phyloP scores from a whole-genome alignment of 768 basidiomycete species.

The Tremella mesenterica region DNA sequence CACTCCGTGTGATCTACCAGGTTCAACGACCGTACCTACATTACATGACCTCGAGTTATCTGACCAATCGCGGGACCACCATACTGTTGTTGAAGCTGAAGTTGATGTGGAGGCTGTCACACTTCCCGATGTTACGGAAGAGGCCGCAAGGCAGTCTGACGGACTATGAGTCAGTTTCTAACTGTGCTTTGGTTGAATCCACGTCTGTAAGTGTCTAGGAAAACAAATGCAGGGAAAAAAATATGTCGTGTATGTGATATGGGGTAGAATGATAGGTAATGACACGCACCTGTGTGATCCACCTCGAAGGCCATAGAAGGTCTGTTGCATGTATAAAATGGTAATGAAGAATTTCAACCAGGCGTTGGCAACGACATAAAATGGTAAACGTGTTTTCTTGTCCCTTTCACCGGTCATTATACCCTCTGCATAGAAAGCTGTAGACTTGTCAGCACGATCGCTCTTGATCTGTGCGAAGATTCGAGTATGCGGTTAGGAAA shows the following conservation, averaged over 20 bases:
- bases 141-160: background rate
- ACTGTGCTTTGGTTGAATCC: background rate
- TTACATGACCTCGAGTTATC: background rate
- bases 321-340: slow-evolving; percentile 21
- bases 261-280: background rate
- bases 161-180: background rate
- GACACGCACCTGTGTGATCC: slow-evolving; percentile 5
- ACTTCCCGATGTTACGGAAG: background rate
- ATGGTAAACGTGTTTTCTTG: slow-evolving; percentile 11
- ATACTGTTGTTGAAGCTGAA: background rate
- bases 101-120: background rate
- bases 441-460: slow-evolving; percentile 3
- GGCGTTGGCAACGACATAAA: slow-evolving; percentile 19
- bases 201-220: too few species aligned
- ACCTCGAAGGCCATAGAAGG: slow-evolving; percentile 20
- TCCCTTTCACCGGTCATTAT: slow-evolving; percentile 7
- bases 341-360: slow-evolving; percentile 25
- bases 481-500: slow-evolving; percentile 7
- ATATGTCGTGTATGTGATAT: too few species aligned
- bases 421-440: slow-evolving; percentile 16
- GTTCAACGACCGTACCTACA: background rate
- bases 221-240: too few species aligned
- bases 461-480: slow-evolving; percentile 2
- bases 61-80: background rate
- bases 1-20: background rate